phyloP scores from a whole-genome alignment of 371 early-diverging fungal species.

The Synchytrium microbalum region DNA sequence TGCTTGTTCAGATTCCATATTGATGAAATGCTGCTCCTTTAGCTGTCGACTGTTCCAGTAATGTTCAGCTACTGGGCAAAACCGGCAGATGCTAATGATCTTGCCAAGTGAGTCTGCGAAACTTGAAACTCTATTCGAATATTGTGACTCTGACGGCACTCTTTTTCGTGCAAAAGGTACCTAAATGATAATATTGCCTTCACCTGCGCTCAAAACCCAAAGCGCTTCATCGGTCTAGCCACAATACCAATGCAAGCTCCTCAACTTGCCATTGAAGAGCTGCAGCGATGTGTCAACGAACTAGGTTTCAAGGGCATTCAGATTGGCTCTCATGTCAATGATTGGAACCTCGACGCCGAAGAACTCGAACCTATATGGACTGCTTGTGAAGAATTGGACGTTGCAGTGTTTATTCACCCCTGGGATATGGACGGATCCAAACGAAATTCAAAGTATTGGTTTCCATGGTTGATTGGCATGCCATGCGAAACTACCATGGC shows the following conservation, averaged over 20 bases:
- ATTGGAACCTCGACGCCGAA: constrained; percentile 65
- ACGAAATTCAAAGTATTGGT: constrained; percentile 65
- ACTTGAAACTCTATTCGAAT: no score
- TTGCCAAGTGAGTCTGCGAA: no score
- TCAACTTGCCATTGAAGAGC: constrained; percentile 55
- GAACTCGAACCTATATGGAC: constrained; percentile 58
- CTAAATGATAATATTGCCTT: constrained; percentile 68
- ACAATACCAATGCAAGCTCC: constrained; percentile 70
- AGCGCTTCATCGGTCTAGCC: constrained; percentile 55
- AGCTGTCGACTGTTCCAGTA: no score
- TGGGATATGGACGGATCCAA: constrained; percentile 57
- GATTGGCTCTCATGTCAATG: constrained; percentile 65
- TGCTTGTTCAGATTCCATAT: no score
- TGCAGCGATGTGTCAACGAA: constrained; percentile 55
- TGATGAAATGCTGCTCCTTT: no score
- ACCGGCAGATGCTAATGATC: no score
- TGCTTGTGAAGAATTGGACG: constrained; percentile 56
- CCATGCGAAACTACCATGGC: constrained; percentile 66
- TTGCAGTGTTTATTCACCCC: constrained; percentile 60
- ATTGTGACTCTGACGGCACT: no score
- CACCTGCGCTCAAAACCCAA: constrained; percentile 54
- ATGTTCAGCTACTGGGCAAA: no score
- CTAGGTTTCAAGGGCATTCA: constrained; percentile 60
- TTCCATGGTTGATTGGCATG: constrained; percentile 68
- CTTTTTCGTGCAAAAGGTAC: no score